Percentiles rank a stretch among this genome's conserved stretches.
Conservation (phyloP, 2,329 filamentous ascomycete genomes). For the Colletotrichum sp. region DNA sequence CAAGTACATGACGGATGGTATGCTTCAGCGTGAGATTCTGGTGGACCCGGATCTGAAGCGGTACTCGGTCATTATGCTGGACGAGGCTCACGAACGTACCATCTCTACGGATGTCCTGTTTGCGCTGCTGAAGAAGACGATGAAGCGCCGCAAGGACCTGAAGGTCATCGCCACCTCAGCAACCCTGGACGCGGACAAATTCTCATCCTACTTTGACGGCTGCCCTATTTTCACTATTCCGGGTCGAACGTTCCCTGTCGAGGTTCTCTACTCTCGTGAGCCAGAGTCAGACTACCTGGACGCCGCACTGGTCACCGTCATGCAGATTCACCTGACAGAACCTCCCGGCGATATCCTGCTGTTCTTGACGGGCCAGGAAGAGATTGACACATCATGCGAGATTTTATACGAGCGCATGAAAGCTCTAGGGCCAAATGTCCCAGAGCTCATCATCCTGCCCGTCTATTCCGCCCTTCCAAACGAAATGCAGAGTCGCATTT, state of each 20-base stretch:
- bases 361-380: conserved; percentile 96
- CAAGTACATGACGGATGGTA: conserved; percentile 99
- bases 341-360: conserved; percentile 93
- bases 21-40: conserved; percentile 94
- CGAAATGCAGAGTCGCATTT: conserved; percentile 93
- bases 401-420: conserved; percentile 97
- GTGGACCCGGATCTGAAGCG: conserved; percentile 87
- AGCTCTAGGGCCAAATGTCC: conserved; percentile 85
- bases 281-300: conserved; percentile 97
- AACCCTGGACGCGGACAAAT: conserved; percentile 96
- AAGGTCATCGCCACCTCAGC: conserved; percentile 97
- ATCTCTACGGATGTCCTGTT: conserved; percentile 97
- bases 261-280: conserved; percentile 93
- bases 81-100: conserved; percentile 97
- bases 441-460: conserved; percentile 89
- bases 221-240: conserved; percentile 98
- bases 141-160: conserved; percentile 84
- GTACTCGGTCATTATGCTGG: conserved; percentile 97
- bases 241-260: conserved; percentile 92
- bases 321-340: conserved; percentile 97
- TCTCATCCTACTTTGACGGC: conserved; percentile 93
- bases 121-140: conserved; percentile 89
- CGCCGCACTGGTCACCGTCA: conserved; percentile 91
- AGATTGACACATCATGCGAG: conserved; percentile 95
- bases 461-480: conserved; percentile 95